Evolutionary conservation across 2,329 filamentous ascomycete species (phyloP).

Genomic region (Nothophaeocryptopus gaeumannii): DNA sequence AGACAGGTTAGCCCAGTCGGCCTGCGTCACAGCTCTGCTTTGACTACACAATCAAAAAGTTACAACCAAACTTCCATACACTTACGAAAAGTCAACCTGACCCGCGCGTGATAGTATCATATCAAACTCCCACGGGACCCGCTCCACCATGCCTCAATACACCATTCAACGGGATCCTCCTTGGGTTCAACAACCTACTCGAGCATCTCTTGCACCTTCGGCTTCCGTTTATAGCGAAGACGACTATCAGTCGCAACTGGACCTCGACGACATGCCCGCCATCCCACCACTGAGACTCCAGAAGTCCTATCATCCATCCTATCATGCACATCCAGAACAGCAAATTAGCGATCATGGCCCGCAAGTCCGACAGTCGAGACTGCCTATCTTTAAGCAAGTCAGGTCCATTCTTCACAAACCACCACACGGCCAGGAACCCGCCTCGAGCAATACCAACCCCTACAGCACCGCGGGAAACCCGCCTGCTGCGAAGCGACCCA

Average conservation of each 20-base stretch:
- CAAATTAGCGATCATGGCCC: slow-evolving; percentile 26
- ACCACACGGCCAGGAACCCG: background rate
- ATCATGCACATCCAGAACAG: slow-evolving; percentile 24
- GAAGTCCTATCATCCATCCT: slow-evolving; percentile 10
- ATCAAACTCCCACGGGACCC: slow-evolving; percentile 1
- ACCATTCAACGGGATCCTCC: slow-evolving; percentile 32
- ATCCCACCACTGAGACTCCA: slow-evolving; percentile 21
- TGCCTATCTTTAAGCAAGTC: slow-evolving; percentile 36
- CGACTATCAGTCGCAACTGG: slow-evolving; percentile 15
- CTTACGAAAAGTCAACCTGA: background rate
- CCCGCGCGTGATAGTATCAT: slow-evolving; percentile 8
- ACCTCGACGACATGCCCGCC: slow-evolving; percentile 21
- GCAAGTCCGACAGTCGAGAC: slow-evolving; percentile 25
- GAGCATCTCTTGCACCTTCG: slow-evolving; percentile 34
- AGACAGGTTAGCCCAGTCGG: background rate
- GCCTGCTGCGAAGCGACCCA: no score
- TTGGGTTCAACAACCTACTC: slow-evolving; percentile 20
- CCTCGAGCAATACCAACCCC: no score
- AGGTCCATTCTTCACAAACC: slow-evolving; percentile 34
- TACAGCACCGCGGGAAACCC: no score
- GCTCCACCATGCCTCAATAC: slow-evolving; percentile 39
- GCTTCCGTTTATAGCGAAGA: slow-evolving; percentile 39
- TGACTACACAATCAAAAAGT: slow-evolving; percentile 2
- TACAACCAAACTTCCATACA: background rate
- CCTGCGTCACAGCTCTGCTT: background rate